Conservation (phyloP, 2,329 filamentous ascomycete genomes). For the Chrysoporthe austroafricana region DNA sequence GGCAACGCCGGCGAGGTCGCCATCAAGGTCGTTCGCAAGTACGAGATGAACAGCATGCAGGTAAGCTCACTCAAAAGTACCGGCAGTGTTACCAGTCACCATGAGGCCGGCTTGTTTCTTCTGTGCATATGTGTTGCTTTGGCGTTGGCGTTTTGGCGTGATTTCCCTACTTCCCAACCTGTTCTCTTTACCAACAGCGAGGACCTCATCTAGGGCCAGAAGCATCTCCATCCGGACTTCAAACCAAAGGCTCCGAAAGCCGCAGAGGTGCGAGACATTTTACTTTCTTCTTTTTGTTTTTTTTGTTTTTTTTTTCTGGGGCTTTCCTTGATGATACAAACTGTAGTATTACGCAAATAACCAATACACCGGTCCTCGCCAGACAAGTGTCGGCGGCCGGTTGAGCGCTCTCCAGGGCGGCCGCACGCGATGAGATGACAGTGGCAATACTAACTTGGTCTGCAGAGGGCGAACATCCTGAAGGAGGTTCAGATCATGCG, state of each 20-base stretch:
- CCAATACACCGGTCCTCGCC: constrained; percentile 28
- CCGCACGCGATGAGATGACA: constrained; percentile 14
- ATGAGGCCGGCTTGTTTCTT: constrained; percentile 29
- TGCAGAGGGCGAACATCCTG: constrained; percentile 90
- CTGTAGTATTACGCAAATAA: background rate
- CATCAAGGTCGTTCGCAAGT: constrained; percentile 98
- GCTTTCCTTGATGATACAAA: constrained; percentile 30
- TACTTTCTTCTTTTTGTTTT: constrained; percentile 40
- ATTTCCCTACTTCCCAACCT: constrained; percentile 31
- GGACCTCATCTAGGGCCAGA: constrained; percentile 72
- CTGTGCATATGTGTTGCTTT: constrained; percentile 34
- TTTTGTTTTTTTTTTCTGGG: constrained; percentile 37
- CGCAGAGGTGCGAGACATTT: constrained; percentile 84
- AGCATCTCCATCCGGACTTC: constrained; percentile 94
- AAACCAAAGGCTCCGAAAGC: constrained; percentile 86
- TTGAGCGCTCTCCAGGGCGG: background rate
- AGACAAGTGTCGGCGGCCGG: constrained; percentile 30
- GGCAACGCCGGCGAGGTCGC: constrained; percentile 80
- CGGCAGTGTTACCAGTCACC: constrained; percentile 19
- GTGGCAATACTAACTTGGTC: constrained; percentile 35
- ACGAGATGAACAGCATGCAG: constrained; percentile 98
- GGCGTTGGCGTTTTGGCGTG: constrained; percentile 33
- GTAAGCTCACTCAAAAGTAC: constrained; percentile 62
- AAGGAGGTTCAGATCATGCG: constrained; percentile 99
- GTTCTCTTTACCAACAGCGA: constrained; percentile 57